A percentile compares a stretch with the other conserved stretches of the same genome.
phyloP scores from a whole-genome alignment of 2,329 filamentous ascomycete species.

The Fusarium haematococcum region DNA sequence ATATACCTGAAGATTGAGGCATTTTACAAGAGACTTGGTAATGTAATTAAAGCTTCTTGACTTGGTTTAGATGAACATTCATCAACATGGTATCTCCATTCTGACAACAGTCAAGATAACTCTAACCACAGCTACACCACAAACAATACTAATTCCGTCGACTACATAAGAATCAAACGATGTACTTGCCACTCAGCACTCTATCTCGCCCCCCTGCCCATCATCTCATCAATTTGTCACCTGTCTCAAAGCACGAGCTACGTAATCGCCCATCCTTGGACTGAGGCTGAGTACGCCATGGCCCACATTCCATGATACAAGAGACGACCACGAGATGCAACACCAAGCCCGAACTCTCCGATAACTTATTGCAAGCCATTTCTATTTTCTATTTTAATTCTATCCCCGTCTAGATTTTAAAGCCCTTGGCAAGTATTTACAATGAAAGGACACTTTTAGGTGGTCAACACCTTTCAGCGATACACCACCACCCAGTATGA shows the following conservation, averaged over 20 bases:
- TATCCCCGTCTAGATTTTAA: not conserved
- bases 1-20: not conserved
- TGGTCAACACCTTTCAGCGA: not conserved
- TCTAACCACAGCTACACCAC: not conserved
- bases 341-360: not conserved
- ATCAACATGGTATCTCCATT: not conserved
- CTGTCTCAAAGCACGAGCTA: not conserved
- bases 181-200: not conserved
- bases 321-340: not conserved
- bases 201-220: not conserved
- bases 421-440: not conserved
- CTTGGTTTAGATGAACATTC: not conserved
- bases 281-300: slow-evolving; percentile 2
- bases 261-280: not conserved
- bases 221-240: not conserved
- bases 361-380: not conserved
- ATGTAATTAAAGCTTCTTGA: not conserved
- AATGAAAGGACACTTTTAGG: not conserved
- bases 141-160: not conserved
- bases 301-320: not conserved
- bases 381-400: not conserved
- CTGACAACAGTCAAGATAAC: not conserved
- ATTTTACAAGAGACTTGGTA: not conserved
- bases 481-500: not conserved
- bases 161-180: not conserved